Conservation (phyloP, 2,329 filamentous ascomycete genomes). For the Cyphellophora europaea region DNA sequence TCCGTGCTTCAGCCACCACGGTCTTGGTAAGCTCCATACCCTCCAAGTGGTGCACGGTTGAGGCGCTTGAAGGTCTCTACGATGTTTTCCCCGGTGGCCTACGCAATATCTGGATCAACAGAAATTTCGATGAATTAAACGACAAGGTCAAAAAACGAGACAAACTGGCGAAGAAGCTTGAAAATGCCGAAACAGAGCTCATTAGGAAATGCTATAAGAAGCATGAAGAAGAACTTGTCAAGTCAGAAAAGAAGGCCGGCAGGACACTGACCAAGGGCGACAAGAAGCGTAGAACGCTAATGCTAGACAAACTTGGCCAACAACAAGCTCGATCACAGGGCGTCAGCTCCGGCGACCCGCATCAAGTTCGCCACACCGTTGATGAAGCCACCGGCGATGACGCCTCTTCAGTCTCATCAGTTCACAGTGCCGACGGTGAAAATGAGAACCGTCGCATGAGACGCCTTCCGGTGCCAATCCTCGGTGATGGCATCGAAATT, state of each 20-base stretch:
- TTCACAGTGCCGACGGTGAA: constrained; percentile 17
- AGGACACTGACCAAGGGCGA: constrained; percentile 26
- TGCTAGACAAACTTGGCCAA: constrained; percentile 39
- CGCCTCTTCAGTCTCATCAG: constrained; percentile 14
- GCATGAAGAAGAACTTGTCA: constrained; percentile 58
- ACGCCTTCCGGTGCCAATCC: constrained; percentile 33
- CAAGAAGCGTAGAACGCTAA: constrained; percentile 36
- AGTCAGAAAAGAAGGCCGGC: constrained; percentile 57
- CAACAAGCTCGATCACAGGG: constrained; percentile 39
- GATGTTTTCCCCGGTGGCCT: constrained; percentile 95
- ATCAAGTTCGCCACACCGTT: constrained; percentile 44
- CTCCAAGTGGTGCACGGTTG: constrained; percentile 75
- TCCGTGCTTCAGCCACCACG: constrained; percentile 88
- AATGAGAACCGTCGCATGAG: constrained; percentile 15
- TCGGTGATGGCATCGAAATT: constrained; percentile 42
- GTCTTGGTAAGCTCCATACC: constrained; percentile 89
- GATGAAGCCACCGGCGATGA: constrained; percentile 31
- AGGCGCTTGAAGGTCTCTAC: constrained; percentile 74
- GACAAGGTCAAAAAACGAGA: constrained; percentile 75
- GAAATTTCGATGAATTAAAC: constrained; percentile 72
- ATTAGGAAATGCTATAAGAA: constrained; percentile 71
- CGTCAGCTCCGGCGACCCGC: constrained; percentile 47
- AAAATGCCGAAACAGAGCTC: constrained; percentile 74
- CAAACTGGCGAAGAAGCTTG: constrained; percentile 60
- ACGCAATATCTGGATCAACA: constrained; percentile 92